Evolutionary conservation across 1,284 basidiomycete species (phyloP).

Genomic region (Ganoderma resinaceum): DNA sequence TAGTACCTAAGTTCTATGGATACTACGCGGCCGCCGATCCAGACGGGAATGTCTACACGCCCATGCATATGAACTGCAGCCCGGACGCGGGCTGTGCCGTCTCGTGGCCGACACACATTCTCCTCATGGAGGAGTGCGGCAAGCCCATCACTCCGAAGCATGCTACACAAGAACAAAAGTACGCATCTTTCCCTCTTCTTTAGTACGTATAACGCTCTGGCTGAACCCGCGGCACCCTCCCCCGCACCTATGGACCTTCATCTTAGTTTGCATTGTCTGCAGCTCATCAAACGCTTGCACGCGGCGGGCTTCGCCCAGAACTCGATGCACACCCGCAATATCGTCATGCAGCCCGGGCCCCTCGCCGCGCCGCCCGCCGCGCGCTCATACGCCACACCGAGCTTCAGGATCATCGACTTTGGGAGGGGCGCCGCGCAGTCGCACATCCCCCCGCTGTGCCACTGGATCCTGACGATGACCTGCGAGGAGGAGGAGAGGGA

Average conservation of each 20-base stretch:
- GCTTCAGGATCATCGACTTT: conserved; percentile 61
- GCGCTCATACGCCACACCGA: conserved; percentile 36
- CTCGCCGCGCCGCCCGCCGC: conserved; percentile 39
- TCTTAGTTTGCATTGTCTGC: conserved; percentile 44
- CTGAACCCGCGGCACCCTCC: not conserved
- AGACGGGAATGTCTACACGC: conserved; percentile 8
- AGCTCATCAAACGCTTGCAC: conserved; percentile 50
- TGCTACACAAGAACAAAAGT: not conserved
- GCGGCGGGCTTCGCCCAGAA: conserved; percentile 47
- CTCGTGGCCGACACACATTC: conserved; percentile 44
- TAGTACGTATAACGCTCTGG: not conserved
- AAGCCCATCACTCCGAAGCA: conserved; percentile 35
- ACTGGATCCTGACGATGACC: not conserved
- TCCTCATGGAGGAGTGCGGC: conserved; percentile 59
- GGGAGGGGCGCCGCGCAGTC: conserved; percentile 37
- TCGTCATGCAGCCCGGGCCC: conserved; percentile 53
- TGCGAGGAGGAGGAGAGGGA: not conserved
- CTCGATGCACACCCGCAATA: conserved; percentile 52
- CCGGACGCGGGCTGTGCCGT: conserved; percentile 4
- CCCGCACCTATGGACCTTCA: too few species aligned
- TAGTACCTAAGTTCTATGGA: conserved; percentile 62
- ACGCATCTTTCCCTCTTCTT: not conserved
- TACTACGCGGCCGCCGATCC: conserved; percentile 48
- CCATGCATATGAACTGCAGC: not conserved
- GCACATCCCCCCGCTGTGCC: not conserved